These are phyloP conservation scores for Talaromyces sp. DNA, from an alignment of 2,329 filamentous ascomycete species.

Conservation along the genomic window DNA sequence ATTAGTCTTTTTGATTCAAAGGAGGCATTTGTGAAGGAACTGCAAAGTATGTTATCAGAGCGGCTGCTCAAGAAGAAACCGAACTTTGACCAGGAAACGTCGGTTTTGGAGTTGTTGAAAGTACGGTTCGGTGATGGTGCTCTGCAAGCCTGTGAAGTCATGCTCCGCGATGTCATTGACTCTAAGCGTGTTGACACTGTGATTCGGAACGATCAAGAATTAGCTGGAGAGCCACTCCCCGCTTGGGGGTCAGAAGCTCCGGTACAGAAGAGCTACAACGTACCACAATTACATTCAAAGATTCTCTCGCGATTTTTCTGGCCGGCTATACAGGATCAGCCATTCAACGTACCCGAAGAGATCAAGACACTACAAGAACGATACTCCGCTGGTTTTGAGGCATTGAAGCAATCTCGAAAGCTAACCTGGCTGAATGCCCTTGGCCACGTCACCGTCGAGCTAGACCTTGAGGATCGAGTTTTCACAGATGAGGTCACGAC, in stretches of 20 bases:
- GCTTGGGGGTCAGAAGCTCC: slow-evolving; percentile 22
- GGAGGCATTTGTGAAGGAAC: slow-evolving; percentile 89
- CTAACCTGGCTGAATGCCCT: slow-evolving; percentile 83
- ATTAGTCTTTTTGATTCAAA: slow-evolving; percentile 84
- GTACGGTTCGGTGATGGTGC: slow-evolving; percentile 79
- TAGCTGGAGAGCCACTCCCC: slow-evolving; percentile 29
- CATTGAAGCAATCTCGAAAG: slow-evolving; percentile 77
- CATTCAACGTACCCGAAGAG: slow-evolving; percentile 45
- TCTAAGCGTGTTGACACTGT: slow-evolving; percentile 69
- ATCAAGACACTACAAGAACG: slow-evolving; percentile 58
- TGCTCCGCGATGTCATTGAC: slow-evolving; percentile 90
- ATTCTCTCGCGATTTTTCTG: slow-evolving; percentile 92
- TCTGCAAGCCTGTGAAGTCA: slow-evolving; percentile 91
- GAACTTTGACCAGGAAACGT: slow-evolving; percentile 73
- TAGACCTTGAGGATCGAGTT: slow-evolving; percentile 77
- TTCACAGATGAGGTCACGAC: slow-evolving; percentile 69
- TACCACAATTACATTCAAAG: slow-evolving; percentile 65
- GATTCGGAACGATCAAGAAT: slow-evolving; percentile 55
- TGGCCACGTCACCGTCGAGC: slow-evolving; percentile 73
- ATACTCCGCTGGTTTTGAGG: slow-evolving; percentile 74
- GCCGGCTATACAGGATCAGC: slow-evolving; percentile 67
- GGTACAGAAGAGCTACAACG: slow-evolving; percentile 32
- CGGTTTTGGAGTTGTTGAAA: slow-evolving; percentile 82
- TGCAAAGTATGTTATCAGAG: slow-evolving; percentile 84
- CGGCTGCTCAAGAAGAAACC: slow-evolving; percentile 65